Conservation (phyloP, 1,284 basidiomycete species). For the Sphagnurus paluster region DNA sequence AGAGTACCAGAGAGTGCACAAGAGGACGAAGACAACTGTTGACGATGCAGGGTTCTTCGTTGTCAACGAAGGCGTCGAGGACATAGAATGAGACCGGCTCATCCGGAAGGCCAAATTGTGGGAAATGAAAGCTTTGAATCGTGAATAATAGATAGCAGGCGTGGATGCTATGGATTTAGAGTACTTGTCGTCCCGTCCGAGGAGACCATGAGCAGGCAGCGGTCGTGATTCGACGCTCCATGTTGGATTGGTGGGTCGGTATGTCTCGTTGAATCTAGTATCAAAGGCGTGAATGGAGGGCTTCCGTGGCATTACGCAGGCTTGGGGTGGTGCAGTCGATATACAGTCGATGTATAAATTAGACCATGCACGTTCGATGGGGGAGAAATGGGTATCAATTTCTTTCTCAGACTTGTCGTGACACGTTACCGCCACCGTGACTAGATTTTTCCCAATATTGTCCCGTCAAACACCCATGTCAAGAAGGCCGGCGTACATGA, state of each 20-base stretch:
- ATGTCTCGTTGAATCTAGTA: constrained; percentile 1
- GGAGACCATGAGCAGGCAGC: constrained; percentile 9
- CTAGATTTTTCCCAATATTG: too few relatives aligned
- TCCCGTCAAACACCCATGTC: too few relatives aligned
- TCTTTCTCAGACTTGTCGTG: constrained; percentile 2
- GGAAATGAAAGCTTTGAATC: constrained; percentile 25
- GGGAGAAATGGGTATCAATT: background rate
- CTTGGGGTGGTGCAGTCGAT: constrained; percentile 2
- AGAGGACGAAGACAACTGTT: constrained; percentile 52
- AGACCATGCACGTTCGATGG: constrained; percentile 13
- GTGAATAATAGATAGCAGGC: constrained; percentile 25
- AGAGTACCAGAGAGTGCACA: constrained; percentile 81
- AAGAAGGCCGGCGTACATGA: too few relatives aligned
- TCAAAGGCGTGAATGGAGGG: constrained; percentile 7
- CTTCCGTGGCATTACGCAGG: constrained; percentile 12
- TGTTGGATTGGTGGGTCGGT: constrained; percentile 6
- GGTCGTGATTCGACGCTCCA: constrained; percentile 18
- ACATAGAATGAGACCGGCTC: constrained; percentile 25
- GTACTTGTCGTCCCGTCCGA: constrained; percentile 17
- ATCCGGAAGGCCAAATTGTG: constrained; percentile 25
- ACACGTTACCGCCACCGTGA: constrained; percentile 15
- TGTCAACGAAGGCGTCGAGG: constrained; percentile 27
- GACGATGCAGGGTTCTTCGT: constrained; percentile 30
- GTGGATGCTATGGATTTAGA: constrained; percentile 16
- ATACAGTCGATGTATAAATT: constrained; percentile 12